Conservation (phyloP, 1,284 basidiomycete species). For the Ustilago shanxiensis region DNA sequence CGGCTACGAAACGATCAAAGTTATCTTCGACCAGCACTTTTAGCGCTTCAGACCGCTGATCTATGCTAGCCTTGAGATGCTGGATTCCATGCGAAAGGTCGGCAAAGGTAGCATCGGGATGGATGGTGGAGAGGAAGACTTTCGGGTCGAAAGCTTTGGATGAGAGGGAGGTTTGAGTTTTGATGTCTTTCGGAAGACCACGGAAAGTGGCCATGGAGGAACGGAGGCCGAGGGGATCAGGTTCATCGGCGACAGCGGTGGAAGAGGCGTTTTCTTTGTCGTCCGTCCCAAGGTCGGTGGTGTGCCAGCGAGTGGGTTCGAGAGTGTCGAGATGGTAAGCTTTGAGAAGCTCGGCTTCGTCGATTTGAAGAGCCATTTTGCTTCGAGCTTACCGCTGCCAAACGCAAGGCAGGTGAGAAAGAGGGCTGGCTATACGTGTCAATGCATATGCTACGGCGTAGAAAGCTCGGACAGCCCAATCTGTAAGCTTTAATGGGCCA, state of each 20-base stretch:
- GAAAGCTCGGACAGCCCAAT: not conserved
- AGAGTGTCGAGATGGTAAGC: conserved; percentile 70
- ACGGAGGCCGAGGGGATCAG: conserved; percentile 70
- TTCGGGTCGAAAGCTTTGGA: conserved; percentile 98
- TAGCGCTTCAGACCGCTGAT: conserved; percentile 84
- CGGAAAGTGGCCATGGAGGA: conserved; percentile 71
- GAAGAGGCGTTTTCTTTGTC: conserved; percentile 28
- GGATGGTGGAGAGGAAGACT: conserved; percentile 87
- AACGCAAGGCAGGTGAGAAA: not conserved
- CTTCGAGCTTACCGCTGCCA: not conserved
- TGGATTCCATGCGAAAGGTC: conserved; percentile 76
- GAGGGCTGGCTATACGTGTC: not conserved
- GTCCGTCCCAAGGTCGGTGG: conserved; percentile 31
- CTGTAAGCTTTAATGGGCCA: not conserved
- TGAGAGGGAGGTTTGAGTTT: conserved; percentile 69
- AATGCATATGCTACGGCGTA: not conserved
- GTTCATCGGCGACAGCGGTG: conserved; percentile 57
- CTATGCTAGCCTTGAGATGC: conserved; percentile 61
- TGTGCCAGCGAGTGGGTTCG: conserved; percentile 68
- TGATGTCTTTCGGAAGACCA: conserved; percentile 39
- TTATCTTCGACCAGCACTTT: conserved; percentile 96
- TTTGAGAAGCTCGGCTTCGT: conserved; percentile 70
- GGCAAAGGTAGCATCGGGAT: conserved; percentile 95
- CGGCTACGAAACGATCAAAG: conserved; percentile 96
- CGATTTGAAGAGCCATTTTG: conserved; percentile 55